Conservation (phyloP, 169 alveolate genomes). For the Eimeria maxima region DNA sequence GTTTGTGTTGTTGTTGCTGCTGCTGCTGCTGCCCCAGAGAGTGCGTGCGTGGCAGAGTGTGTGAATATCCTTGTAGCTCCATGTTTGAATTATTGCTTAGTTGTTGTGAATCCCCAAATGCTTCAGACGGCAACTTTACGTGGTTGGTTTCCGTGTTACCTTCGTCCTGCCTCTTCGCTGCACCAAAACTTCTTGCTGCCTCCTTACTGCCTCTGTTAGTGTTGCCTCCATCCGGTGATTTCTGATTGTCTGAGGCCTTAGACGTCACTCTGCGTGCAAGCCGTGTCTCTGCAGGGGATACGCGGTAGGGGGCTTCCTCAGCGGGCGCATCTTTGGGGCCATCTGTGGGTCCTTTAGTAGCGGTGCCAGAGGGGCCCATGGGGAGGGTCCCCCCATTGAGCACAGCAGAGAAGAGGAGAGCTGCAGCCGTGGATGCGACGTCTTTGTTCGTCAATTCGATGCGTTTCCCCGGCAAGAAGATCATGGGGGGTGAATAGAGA, state of each 20-base stretch:
- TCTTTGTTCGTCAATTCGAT: conserved; percentile 66
- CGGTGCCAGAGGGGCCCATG: not conserved
- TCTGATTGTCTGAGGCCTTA: not conserved
- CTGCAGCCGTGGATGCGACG: conserved; percentile 60
- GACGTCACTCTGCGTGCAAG: not conserved
- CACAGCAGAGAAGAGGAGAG: conserved; percentile 61
- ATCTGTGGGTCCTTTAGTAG: not conserved
- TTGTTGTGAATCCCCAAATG: not conserved
- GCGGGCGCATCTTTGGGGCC: not conserved
- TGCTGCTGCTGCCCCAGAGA: conserved; percentile 66
- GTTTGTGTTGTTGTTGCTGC: conserved; percentile 15
- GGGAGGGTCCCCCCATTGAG: not conserved
- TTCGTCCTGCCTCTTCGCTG: not conserved
- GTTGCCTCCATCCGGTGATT: not conserved
- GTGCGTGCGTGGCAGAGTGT: not conserved
- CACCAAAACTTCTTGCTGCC: not conserved
- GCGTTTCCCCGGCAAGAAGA: conserved; percentile 49
- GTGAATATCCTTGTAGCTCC: not conserved
- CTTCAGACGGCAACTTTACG: not conserved
- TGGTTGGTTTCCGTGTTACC: not conserved
- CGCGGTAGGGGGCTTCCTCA: not conserved
- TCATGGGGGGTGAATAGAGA: conserved; percentile 69
- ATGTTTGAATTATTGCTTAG: not conserved
- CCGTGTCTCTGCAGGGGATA: not conserved
- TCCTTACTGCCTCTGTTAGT: not conserved